Percentiles rank a stretch among this genome's conserved stretches.
Conservation (phyloP, 176 grass and related monocot species). For the Alloteropsis semialata region DNA sequence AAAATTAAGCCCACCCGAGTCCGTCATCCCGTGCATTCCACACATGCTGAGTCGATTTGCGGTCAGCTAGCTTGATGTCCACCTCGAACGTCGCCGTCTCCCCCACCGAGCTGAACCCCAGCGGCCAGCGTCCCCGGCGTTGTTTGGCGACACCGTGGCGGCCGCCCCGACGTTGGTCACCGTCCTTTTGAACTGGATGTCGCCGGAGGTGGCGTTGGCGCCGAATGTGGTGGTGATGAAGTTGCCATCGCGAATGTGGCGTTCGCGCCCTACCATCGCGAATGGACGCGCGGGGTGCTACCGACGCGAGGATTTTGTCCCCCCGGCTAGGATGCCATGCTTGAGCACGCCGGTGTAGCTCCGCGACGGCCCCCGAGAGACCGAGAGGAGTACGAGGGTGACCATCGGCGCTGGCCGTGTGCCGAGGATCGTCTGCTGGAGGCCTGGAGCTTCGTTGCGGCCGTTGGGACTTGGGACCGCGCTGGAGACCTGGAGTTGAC, state of each 20-base stretch:
- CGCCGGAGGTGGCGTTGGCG: neutral
- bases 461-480: slow-evolving; percentile 39
- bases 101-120: slow-evolving; percentile 23
- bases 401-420: slow-evolving; percentile 37
- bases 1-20: no score
- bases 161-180: slow-evolving; percentile 35
- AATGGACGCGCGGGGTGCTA: slow-evolving; percentile 3
- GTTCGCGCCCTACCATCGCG: slow-evolving; percentile 23
- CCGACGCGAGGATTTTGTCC: slow-evolving; percentile 42
- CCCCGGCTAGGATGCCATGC: slow-evolving; percentile 66
- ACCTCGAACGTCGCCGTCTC: slow-evolving; percentile 32
- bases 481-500: slow-evolving; percentile 32
- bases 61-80: slow-evolving; percentile 28
- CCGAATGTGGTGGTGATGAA: neutral
- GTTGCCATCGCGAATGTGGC: neutral
- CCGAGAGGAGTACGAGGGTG: slow-evolving; percentile 39
- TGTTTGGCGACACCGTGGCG: slow-evolving; percentile 22
- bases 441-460: slow-evolving; percentile 41
- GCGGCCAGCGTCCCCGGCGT: slow-evolving; percentile 21
- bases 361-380: slow-evolving; percentile 50
- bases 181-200: slow-evolving; percentile 29
- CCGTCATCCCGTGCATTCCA: no score
- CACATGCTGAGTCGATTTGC: no score
- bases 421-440: slow-evolving; percentile 57
- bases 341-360: slow-evolving; percentile 59